Conservation (phyloP, 31 red algal species). For the Porphyra umbilicalis region DNA sequence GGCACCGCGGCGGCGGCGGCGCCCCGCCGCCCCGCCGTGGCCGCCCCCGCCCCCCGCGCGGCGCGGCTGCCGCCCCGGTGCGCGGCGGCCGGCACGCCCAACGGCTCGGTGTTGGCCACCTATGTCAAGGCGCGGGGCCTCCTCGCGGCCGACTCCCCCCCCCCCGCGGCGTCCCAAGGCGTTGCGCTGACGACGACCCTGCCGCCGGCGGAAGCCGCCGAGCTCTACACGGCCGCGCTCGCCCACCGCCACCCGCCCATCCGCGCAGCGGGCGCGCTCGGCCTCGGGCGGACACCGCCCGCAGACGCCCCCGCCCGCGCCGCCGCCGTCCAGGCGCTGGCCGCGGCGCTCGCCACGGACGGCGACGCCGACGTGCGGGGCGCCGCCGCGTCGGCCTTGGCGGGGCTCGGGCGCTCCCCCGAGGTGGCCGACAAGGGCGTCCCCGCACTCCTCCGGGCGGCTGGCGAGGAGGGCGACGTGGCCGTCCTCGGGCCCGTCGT, state of each 20-base stretch:
- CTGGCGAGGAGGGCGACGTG: neutral
- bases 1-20: too few relatives aligned
- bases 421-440: neutral
- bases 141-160: neutral
- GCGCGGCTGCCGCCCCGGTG: too few relatives aligned
- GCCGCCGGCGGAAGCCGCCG: neutral
- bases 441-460: neutral
- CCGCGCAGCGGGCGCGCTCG: neutral
- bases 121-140: neutral
- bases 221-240: neutral
- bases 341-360: neutral
- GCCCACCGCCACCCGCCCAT: neutral
- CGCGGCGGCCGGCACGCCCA: too few relatives aligned
- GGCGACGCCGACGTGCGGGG: neutral
- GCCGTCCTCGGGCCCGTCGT: neutral
- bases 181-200: neutral
- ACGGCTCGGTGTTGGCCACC: neutral
- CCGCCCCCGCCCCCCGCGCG: too few relatives aligned
- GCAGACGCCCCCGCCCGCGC: too few relatives aligned
- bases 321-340: neutral
- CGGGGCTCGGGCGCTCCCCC: neutral
- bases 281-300: neutral
- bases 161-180: neutral
- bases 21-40: too few relatives aligned
- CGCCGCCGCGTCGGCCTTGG: neutral